phyloP scores from a whole-genome alignment of 2,329 filamentous ascomycete genomes.

The Beauveria sp. region DNA sequence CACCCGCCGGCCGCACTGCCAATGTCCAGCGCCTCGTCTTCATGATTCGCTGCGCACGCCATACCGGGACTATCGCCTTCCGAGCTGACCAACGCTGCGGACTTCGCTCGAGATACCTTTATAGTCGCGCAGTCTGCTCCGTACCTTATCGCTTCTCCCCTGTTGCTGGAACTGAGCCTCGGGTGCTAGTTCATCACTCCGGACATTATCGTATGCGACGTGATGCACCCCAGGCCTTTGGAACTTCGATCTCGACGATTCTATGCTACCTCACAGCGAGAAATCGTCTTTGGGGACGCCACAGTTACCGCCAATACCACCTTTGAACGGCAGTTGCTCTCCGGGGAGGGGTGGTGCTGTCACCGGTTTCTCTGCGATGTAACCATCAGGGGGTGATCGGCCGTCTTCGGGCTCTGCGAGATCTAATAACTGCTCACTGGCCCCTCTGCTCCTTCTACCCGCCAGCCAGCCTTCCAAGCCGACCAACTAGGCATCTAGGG shows the following conservation, averaged over 20 bases:
- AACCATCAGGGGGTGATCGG: constrained; percentile 18
- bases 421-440: constrained; percentile 4
- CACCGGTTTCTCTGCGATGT: constrained; percentile 17
- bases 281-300: constrained; percentile 7
- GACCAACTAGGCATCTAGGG: background rate
- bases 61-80: background rate
- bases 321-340: constrained; percentile 10
- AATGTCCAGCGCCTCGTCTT: background rate
- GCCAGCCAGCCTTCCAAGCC: background rate
- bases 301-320: constrained; percentile 10
- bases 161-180: background rate
- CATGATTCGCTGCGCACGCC: background rate
- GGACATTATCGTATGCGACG: background rate
- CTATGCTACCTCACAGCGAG: constrained; percentile 7
- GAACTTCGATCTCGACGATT: constrained; percentile 9
- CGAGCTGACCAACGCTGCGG: background rate
- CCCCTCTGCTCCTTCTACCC: background rate
- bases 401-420: constrained; percentile 4
- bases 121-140: background rate
- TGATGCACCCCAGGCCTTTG: constrained; percentile 13
- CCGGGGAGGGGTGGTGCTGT: constrained; percentile 11
- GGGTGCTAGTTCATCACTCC: background rate
- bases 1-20: background rate
- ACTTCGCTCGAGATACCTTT: background rate
- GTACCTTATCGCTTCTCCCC: background rate